A percentile compares a stretch with the other conserved stretches of the same genome.
phyloP scores from a whole-genome alignment of 352 stramenopile genomes.

The Thraustotheca clavata region DNA sequence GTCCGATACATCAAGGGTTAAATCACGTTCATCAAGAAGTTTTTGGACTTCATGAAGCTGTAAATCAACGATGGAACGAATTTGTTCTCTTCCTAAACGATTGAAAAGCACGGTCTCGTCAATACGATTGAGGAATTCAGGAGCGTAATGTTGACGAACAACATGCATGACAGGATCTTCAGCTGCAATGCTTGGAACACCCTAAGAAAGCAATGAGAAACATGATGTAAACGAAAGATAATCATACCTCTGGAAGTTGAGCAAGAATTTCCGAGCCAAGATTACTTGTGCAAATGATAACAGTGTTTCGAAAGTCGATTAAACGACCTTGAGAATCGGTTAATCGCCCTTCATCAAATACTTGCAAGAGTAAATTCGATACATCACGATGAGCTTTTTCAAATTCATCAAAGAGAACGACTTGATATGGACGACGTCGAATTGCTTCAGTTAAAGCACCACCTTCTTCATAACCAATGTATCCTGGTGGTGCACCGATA shows the following conservation, averaged over 20 bases:
- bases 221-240: background rate
- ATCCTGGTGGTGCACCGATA: conserved; percentile 88
- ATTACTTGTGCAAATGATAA: conserved; percentile 98
- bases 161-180: conserved; percentile 83
- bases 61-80: conserved; percentile 92
- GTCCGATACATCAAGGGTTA: conserved; percentile 86
- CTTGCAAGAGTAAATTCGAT: conserved; percentile 95
- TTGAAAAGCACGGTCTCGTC: conserved; percentile 98
- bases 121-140: conserved; percentile 98
- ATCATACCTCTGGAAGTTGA: conserved; percentile 33
- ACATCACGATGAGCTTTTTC: conserved; percentile 97
- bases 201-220: conserved; percentile 11
- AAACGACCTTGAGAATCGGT: conserved; percentile 92
- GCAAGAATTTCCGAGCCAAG: conserved; percentile 89
- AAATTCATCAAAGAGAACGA: conserved; percentile 97
- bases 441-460: conserved; percentile 95
- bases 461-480: conserved; percentile 92
- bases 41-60: conserved; percentile 88
- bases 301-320: conserved; percentile 96
- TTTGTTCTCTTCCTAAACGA: conserved; percentile 83
- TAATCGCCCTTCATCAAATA: conserved; percentile 82
- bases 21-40: conserved; percentile 86
- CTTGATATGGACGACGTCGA: conserved; percentile 89
- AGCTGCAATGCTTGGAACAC: conserved; percentile 41
- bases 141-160: conserved; percentile 91